phyloP scores from a whole-genome alignment of 2,329 filamentous ascomycete genomes.

The Epicoccum nigrum region DNA sequence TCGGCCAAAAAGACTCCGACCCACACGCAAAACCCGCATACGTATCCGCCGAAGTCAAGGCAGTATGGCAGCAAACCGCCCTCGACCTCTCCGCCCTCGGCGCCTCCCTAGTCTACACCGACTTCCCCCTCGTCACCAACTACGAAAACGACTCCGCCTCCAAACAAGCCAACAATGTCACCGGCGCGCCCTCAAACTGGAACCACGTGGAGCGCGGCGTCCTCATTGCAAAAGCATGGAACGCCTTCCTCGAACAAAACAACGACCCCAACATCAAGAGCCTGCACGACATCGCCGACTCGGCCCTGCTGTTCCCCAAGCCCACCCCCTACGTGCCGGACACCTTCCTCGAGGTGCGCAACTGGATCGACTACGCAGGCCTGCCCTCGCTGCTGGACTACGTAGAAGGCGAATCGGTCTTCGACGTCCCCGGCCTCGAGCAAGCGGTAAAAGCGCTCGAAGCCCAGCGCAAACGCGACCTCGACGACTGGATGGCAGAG shows the following conservation, averaged over 20 bases:
- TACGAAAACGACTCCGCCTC: slow-evolving; percentile 52
- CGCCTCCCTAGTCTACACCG: slow-evolving; percentile 52
- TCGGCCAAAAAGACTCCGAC: slow-evolving; percentile 49
- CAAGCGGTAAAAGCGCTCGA: slow-evolving; percentile 56
- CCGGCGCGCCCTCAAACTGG: slow-evolving; percentile 54
- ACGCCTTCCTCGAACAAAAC: slow-evolving; percentile 57
- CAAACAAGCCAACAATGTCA: slow-evolving; percentile 50
- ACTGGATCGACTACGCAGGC: slow-evolving; percentile 49
- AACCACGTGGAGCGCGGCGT: slow-evolving; percentile 54
- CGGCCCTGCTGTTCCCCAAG: slow-evolving; percentile 46
- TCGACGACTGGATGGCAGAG: slow-evolving; percentile 59
- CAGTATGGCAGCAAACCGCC: slow-evolving; percentile 43
- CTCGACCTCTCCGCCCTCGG: slow-evolving; percentile 50
- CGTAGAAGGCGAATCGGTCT: slow-evolving; percentile 46
- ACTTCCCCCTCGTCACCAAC: slow-evolving; percentile 55
- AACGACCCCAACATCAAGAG: slow-evolving; percentile 47
- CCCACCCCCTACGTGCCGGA: slow-evolving; percentile 47
- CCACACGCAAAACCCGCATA: slow-evolving; percentile 43
- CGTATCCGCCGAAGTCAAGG: slow-evolving; percentile 48
- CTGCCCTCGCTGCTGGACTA: slow-evolving; percentile 36
- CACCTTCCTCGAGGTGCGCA: slow-evolving; percentile 47
- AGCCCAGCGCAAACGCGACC: slow-evolving; percentile 54
- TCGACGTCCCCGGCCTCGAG: slow-evolving; percentile 51
- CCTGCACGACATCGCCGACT: slow-evolving; percentile 50
- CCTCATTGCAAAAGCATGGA: slow-evolving; percentile 60